A percentile compares a stretch with the other conserved stretches of the same genome.
Evolutionary conservation across 768 basidiomycete genomes (phyloP).

Genomic region (Lactarius vividus): DNA sequence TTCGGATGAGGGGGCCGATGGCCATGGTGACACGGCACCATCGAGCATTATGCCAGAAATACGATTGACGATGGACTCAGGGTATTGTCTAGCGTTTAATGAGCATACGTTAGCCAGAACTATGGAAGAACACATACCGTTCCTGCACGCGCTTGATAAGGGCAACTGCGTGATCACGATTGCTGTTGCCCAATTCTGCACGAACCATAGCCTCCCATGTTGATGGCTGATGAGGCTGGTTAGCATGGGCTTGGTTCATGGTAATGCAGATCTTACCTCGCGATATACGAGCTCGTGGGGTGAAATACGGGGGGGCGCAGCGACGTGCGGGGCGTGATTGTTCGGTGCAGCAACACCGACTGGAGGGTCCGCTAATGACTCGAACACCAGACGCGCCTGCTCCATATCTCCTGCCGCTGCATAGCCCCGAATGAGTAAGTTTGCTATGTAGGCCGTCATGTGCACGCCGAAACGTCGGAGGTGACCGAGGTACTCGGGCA

Average conservation of each 20-base stretch:
- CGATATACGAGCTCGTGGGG: slow-evolving; percentile 69
- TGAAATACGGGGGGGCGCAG: slow-evolving; percentile 36
- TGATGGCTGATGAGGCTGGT: slow-evolving; percentile 55
- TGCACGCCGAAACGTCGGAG: slow-evolving; percentile 65
- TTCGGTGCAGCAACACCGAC: slow-evolving; percentile 83
- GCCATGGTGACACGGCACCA: slow-evolving; percentile 53
- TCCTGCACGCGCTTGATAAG: slow-evolving; percentile 70
- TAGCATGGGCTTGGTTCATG: not conserved
- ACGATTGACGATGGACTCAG: slow-evolving; percentile 73
- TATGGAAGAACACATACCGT: slow-evolving; percentile 45
- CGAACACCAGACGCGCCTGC: slow-evolving; percentile 74
- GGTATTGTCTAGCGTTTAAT: slow-evolving; percentile 55
- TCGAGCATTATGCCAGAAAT: slow-evolving; percentile 81
- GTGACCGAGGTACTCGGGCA: slow-evolving; percentile 61
- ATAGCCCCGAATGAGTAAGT: slow-evolving; percentile 73
- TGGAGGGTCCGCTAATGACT: slow-evolving; percentile 73
- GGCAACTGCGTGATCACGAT: slow-evolving; percentile 63
- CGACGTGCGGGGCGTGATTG: slow-evolving; percentile 76
- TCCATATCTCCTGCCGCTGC: slow-evolving; percentile 68
- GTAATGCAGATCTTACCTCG: slow-evolving; percentile 52
- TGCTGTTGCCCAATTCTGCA: slow-evolving; percentile 78
- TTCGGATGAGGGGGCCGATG: slow-evolving; percentile 24
- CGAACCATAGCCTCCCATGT: slow-evolving; percentile 97
- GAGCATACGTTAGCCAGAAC: slow-evolving; percentile 16
- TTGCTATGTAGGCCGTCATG: slow-evolving; percentile 95